A percentile compares a stretch with the other conserved stretches of the same genome.
These are phyloP conservation scores for Salix caprea DNA, from an alignment of 345 rosid genomes.

Conservation along the genomic window DNA sequence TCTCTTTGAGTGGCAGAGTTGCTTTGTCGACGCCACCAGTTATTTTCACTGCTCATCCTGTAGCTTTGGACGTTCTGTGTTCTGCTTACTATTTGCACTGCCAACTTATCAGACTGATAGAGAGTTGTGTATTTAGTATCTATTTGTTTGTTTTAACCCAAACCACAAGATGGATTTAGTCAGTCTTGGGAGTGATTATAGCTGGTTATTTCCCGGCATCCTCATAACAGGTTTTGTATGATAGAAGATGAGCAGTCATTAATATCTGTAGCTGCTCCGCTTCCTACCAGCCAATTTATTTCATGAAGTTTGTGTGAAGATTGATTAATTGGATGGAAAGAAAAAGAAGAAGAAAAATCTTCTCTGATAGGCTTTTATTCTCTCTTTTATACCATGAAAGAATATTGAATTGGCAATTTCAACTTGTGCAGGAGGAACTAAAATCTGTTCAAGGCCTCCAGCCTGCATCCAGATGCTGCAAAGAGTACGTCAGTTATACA, in stretches of 20 bases:
- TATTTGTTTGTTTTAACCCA: not conserved
- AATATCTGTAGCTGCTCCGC: not conserved
- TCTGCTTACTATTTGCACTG: not conserved
- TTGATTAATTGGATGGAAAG: not conserved
- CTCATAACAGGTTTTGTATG: not conserved
- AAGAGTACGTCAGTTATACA: slow-evolving; percentile 55
- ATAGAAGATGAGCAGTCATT: not conserved
- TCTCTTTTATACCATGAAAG: not conserved
- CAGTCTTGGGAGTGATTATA: no score
- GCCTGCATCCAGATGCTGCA: slow-evolving; percentile 77
- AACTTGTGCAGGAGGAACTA: slow-evolving; percentile 57
- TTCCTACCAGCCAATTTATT: not conserved
- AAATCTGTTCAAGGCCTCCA: slow-evolving; percentile 53
- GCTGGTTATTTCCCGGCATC: not conserved
- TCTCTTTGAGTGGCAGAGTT: not conserved
- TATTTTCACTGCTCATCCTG: not conserved
- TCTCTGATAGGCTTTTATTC: not conserved
- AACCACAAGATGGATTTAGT: not conserved
- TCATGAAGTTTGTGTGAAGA: not conserved
- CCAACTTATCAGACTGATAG: not conserved
- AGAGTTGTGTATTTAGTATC: no score
- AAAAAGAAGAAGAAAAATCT: not conserved
- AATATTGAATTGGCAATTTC: not conserved
- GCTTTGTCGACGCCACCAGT: not conserved
- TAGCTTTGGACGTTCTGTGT: not conserved